Evolutionary conservation across 768 basidiomycete species (phyloP).

Genomic region (Tulasnella sp.): DNA sequence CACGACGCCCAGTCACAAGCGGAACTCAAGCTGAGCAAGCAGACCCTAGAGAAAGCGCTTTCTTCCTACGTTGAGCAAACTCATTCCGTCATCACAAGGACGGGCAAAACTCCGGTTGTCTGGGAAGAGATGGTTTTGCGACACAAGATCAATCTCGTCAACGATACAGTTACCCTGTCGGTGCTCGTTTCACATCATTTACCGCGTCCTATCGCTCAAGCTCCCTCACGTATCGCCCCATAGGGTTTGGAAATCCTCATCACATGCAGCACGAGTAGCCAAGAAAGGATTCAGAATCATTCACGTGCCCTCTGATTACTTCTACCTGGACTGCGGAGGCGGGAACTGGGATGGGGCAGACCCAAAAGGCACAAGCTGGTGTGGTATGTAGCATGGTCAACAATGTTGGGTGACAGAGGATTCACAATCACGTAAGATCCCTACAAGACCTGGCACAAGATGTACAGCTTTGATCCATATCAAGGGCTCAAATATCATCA

Average conservation of each 20-base stretch:
- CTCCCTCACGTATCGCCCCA: background rate
- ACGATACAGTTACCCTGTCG: conserved; percentile 62
- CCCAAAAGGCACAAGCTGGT: conserved; percentile 53
- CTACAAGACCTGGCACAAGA: conserved; percentile 39
- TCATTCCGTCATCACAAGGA: conserved; percentile 56
- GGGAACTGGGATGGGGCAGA: conserved; percentile 69
- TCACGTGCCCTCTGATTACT: conserved; percentile 73
- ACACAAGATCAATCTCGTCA: conserved; percentile 54
- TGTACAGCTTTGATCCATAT: conserved; percentile 74
- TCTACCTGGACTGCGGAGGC: conserved; percentile 78
- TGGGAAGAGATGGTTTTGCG: conserved; percentile 80
- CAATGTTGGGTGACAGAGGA: conserved; percentile 60
- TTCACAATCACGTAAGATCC: background rate
- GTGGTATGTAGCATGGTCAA: conserved; percentile 66
- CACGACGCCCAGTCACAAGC: conserved; percentile 63
- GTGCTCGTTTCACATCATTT: conserved; percentile 37
- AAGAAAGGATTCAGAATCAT: conserved; percentile 64
- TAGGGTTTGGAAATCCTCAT: conserved; percentile 75
- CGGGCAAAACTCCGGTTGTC: conserved; percentile 77
- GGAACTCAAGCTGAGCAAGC: conserved; percentile 54
- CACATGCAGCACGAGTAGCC: conserved; percentile 61
- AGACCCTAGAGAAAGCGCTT: conserved; percentile 67
- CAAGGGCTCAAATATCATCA: conserved; percentile 57
- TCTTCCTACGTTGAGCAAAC: conserved; percentile 62
- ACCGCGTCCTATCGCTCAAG: conserved; percentile 22